Percentiles rank a stretch among this genome's conserved stretches.
Evolutionary conservation across 2,329 filamentous ascomycete species (phyloP).

Genomic region (Verticillium zaregamsianum): DNA sequence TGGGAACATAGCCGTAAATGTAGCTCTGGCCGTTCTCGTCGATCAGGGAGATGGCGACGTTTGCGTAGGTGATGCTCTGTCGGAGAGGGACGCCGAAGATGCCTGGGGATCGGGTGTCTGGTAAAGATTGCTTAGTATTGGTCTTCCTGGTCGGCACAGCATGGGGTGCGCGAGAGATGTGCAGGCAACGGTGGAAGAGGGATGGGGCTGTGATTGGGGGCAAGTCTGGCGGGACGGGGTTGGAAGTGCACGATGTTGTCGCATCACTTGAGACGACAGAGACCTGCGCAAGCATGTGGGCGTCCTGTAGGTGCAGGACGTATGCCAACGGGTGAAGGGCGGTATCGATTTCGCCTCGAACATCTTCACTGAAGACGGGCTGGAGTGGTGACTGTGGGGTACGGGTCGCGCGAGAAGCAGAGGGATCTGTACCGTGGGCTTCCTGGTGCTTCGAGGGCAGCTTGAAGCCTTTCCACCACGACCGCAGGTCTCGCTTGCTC

Average conservation of each 20-base stretch:
- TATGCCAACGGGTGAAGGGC: constrained; percentile 5
- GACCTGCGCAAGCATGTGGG: constrained; percentile 1
- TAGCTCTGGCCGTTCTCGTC: constrained; percentile 92
- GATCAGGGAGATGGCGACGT: constrained; percentile 93
- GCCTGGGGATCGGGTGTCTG: constrained; percentile 56
- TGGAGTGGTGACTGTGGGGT: constrained; percentile 1
- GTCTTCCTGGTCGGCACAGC: background rate
- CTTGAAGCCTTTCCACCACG: constrained; percentile 98
- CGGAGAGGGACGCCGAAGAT: constrained; percentile 94
- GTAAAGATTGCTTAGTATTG: constrained; percentile 13
- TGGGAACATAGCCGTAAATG: constrained; percentile 97
- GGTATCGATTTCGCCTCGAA: constrained; percentile 7
- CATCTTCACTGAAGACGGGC: constrained; percentile 12
- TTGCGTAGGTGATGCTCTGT: constrained; percentile 94
- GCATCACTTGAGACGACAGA: constrained; percentile 13
- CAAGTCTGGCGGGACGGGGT: background rate
- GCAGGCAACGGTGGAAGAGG: background rate
- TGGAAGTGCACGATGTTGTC: background rate
- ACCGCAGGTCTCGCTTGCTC: constrained; percentile 82
- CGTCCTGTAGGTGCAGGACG: constrained; percentile 10
- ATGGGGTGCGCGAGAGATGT: background rate
- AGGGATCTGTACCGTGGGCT: constrained; percentile 47
- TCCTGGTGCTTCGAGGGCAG: constrained; percentile 56
- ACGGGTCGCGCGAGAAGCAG: constrained; percentile 15
- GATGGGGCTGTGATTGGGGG: background rate